phyloP scores from a whole-genome alignment of 106 monocot species.

The Triglochin maritima region DNA sequence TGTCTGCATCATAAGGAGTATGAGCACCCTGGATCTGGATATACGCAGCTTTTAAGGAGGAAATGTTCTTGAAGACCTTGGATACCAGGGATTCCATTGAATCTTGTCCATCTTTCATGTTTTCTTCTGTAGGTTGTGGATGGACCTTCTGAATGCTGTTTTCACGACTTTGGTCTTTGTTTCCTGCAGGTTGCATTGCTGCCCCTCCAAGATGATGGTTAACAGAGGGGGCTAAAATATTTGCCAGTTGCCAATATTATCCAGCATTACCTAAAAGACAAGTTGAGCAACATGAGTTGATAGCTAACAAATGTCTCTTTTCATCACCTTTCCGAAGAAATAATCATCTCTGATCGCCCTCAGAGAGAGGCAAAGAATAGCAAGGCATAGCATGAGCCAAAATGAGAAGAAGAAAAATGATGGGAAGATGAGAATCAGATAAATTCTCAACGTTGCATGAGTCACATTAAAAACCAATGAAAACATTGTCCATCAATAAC shows the following conservation, averaged over 20 bases:
- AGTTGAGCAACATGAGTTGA: too few relatives aligned
- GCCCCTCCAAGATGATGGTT: not conserved
- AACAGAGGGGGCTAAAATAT: too few relatives aligned
- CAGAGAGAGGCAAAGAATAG: not conserved
- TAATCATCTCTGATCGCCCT: not conserved
- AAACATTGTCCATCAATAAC: too few relatives aligned
- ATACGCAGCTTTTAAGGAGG: constrained; percentile 75
- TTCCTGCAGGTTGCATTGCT: constrained; percentile 51
- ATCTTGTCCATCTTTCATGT: constrained; percentile 33
- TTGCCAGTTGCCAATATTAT: too few relatives aligned
- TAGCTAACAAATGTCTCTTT: too few relatives aligned
- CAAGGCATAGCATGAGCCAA: too few relatives aligned
- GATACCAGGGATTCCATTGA: constrained; percentile 49
- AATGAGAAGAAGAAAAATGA: too few relatives aligned
- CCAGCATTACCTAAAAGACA: too few relatives aligned
- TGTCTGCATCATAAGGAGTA: constrained; percentile 71
- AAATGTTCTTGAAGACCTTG: constrained; percentile 66
- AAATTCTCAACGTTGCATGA: too few relatives aligned
- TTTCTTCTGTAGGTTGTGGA: constrained; percentile 89
- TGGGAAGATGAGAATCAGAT: too few relatives aligned
- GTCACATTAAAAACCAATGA: too few relatives aligned
- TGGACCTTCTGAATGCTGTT: constrained; percentile 74
- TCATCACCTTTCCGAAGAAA: not conserved
- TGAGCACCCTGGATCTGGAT: constrained; percentile 73
- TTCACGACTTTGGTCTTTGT: constrained; percentile 53